Base-by-base conservation (phyloP, 2,329 filamentous ascomycete genomes). In the Alternaria tenuissima region DNA sequence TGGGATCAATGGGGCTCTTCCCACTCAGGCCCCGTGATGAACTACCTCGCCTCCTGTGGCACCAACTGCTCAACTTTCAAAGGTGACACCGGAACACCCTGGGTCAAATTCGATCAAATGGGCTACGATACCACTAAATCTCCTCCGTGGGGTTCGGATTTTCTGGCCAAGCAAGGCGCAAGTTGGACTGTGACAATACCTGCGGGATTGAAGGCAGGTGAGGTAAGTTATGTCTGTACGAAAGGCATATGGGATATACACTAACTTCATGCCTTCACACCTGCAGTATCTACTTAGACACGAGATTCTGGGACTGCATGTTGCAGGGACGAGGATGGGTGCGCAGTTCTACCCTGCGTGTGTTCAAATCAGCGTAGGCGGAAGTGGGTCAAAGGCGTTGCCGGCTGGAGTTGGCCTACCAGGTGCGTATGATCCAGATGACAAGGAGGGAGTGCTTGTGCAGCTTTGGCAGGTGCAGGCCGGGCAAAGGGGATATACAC, bases 91-190 rank as follows among this genome's bases (percentile, higher is more conserved):
- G 76, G 75, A 46, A 68, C 67, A 7, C 69, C 76, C 11, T 79
- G 78, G 78, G 75, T 79, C 57, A 80, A 79, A 64, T 78, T 79
- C 44, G 75, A 79, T 11, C 75, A 79, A 46, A 69, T 77, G 38
- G 69, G 65, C 4, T 79, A 78, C 65, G 65, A 69, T 34, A 61
- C 53, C 11, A 75, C 74, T 46, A 62, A 73, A 7, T 56, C 63
- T 4, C 71, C 74, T 9, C 67, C 74, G 0, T 80, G 78, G 78
- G 78, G 73, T 8, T 78, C 76, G 5, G 72, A 79, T 48, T 68
- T 73, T 7, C 70, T 79, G 1, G 72, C 72, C 16, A 71, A 71
- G 36, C 69, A 78, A n/a, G 73, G 73, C n/a, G 70, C 32, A 7
- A 71, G 73, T 49, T 73, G 77, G 68, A 69, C 64, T 2, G 72